These are phyloP conservation scores for Ceratobasidium sp. DNA, from an alignment of 1,284 basidiomycete species.

Conservation along the genomic window DNA sequence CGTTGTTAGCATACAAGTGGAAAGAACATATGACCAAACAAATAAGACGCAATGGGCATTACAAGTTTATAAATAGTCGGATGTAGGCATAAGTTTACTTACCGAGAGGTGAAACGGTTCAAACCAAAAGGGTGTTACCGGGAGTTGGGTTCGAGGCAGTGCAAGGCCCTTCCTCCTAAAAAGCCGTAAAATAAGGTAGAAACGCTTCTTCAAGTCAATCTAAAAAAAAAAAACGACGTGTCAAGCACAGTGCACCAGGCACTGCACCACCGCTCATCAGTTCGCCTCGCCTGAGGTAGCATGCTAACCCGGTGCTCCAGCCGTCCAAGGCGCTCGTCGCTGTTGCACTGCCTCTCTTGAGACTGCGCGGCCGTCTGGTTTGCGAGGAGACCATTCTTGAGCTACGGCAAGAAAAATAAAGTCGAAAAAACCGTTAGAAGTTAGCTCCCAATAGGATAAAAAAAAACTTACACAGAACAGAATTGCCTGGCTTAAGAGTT, in stretches of 20 bases:
- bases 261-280: neutral
- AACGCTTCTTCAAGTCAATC: neutral
- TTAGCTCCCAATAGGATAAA: neutral
- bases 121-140: no score
- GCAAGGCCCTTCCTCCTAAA: no score
- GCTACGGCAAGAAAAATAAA: neutral
- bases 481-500: neutral
- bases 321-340: neutral
- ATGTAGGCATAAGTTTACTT: no score
- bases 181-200: no score
- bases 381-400: neutral
- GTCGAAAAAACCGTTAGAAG: neutral
- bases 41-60: no score
- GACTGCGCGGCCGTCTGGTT: neutral
- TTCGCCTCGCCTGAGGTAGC: neutral
- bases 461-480: neutral
- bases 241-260: neutral
- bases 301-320: slow-evolving; percentile 2
- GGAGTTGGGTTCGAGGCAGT: no score
- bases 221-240: neutral
- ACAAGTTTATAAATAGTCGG: no score
- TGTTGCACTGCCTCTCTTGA: neutral
- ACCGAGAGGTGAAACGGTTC: no score
- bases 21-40: no score
- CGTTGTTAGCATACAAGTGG: no score